Evolutionary conservation across 2,329 filamentous ascomycete species (phyloP).

Genomic region (Cladosporium velox): DNA sequence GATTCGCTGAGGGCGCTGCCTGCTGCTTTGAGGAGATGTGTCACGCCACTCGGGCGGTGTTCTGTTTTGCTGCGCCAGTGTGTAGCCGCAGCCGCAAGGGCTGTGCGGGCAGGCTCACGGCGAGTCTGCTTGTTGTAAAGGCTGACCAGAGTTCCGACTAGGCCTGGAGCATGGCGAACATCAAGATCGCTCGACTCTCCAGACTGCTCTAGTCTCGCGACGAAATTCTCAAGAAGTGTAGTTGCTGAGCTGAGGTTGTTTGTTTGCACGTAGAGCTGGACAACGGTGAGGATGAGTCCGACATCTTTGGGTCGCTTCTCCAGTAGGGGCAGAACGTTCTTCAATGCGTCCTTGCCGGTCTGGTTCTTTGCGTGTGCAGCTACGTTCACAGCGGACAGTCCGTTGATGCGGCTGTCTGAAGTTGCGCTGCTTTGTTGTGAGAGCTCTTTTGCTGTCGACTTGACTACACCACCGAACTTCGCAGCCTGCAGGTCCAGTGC

Average conservation of each 20-base stretch:
- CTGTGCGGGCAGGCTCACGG: constrained; percentile 67
- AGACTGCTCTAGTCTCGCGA: constrained; percentile 69
- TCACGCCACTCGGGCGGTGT: constrained; percentile 42
- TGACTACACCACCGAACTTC: constrained; percentile 67
- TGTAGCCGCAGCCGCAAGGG: constrained; percentile 75
- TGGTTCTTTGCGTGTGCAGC: constrained; percentile 69
- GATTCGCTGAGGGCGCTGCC: constrained; percentile 82
- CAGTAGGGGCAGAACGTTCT: constrained; percentile 67
- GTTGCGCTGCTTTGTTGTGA: constrained; percentile 49
- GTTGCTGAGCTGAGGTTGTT: constrained; percentile 74
- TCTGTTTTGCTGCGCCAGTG: constrained; percentile 73
- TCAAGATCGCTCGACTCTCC: constrained; percentile 57
- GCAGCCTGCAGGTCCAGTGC: constrained; percentile 65
- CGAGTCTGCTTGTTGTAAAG: constrained; percentile 78
- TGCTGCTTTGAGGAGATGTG: constrained; percentile 76
- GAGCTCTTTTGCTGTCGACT: constrained; percentile 55
- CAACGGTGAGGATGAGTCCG: constrained; percentile 74
- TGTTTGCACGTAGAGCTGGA: constrained; percentile 76
- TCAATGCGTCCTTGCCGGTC: constrained; percentile 67
- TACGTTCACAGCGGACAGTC: constrained; percentile 66
- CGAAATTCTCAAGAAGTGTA: constrained; percentile 72
- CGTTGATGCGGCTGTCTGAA: constrained; percentile 47
- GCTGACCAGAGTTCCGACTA: constrained; percentile 77
- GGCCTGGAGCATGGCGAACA: constrained; percentile 77
- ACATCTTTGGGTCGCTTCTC: constrained; percentile 77